Percentiles rank a stretch among this genome's conserved stretches.
Conservation (phyloP, 805 yeast species). For the Wickerhamiella qilinensis region DNA sequence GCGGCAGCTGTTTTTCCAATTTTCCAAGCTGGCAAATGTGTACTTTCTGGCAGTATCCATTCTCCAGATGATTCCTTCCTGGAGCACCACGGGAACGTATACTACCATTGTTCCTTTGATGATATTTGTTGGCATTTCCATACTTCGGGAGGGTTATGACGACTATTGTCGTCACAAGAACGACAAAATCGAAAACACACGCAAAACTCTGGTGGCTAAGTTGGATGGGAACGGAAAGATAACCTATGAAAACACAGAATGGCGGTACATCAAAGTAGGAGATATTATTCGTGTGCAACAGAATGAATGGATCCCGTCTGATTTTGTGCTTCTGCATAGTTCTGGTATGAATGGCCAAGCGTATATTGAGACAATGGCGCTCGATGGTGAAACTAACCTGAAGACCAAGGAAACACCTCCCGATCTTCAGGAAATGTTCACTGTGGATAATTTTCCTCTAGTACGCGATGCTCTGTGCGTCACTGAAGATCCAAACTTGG, state of each 20-base stretch:
- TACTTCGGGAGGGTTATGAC: slow-evolving; percentile 85
- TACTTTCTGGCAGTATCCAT: slow-evolving; percentile 83
- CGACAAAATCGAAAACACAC: slow-evolving; percentile 72
- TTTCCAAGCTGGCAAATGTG: slow-evolving; percentile 81
- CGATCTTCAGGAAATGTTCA: slow-evolving; percentile 33
- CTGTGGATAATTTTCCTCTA: slow-evolving; percentile 30
- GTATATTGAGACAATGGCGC: slow-evolving; percentile 87
- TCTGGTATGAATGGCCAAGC: slow-evolving; percentile 42
- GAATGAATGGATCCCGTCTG: slow-evolving; percentile 94
- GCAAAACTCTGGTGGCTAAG: slow-evolving; percentile 27
- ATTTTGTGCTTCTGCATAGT: slow-evolving; percentile 55
- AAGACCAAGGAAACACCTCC: slow-evolving; percentile 57
- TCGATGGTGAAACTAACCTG: slow-evolving; percentile 92
- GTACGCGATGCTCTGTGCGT: slow-evolving; percentile 41
- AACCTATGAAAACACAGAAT: slow-evolving; percentile 25
- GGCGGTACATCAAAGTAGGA: slow-evolving; percentile 83
- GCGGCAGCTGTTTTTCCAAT: slow-evolving; percentile 76
- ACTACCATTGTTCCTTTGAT: slow-evolving; percentile 84
- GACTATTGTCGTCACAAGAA: slow-evolving; percentile 76
- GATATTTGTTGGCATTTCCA: slow-evolving; percentile 76
- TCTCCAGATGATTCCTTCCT: slow-evolving; percentile 87
- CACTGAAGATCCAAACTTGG: slow-evolving; percentile 83
- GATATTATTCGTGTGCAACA: slow-evolving; percentile 56
- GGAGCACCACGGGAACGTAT: slow-evolving; percentile 94
- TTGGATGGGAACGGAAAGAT: slow-evolving; percentile 7